Evolutionary conservation across 129 eudicot species (phyloP).

Genomic region (Flaveria linearis): DNA sequence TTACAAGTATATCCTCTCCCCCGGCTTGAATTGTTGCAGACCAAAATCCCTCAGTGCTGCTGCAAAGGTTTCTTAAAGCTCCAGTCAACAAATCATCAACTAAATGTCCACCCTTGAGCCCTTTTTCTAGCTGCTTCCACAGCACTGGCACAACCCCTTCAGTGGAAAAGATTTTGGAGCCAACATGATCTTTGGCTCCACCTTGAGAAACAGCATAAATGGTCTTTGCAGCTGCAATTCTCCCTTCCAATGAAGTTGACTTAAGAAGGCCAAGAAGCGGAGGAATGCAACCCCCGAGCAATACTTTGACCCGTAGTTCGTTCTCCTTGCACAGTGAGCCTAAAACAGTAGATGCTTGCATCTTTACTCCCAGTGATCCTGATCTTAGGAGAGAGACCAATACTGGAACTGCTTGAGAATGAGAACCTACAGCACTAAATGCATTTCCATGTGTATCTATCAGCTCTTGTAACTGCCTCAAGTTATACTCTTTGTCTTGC

Average conservation of each 20-base stretch:
- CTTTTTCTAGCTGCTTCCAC: conserved; percentile 83
- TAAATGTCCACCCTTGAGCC: conserved; percentile 74
- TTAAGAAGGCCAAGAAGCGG: conserved; percentile 92
- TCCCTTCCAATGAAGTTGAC: conserved; percentile 90
- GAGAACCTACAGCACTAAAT: conserved; percentile 98
- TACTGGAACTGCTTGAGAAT: conserved; percentile 99
- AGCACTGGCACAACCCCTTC: conserved; percentile 98
- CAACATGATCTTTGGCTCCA: conserved; percentile 92
- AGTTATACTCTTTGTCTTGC: conserved; percentile 80
- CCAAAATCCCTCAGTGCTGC: conserved; percentile 97
- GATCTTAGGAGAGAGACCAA: conserved; percentile 94
- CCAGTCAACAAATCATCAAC: conserved; percentile 92
- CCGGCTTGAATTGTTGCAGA: conserved; percentile 83
- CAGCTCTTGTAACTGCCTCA: conserved; percentile 76
- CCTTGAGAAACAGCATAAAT: conserved; percentile 97
- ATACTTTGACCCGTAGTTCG: conserved; percentile 88
- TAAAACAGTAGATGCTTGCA: conserved; percentile 92
- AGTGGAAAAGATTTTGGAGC: conserved; percentile 96
- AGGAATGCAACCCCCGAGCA: conserved; percentile 98
- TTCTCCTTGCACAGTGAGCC: conserved; percentile 96
- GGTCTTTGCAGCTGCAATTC: conserved; percentile 92
- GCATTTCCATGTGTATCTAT: conserved; percentile 92
- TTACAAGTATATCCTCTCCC: conserved; percentile 86
- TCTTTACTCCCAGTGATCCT: conserved; percentile 85
- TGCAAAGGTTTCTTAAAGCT: conserved; percentile 80